A percentile compares a stretch with the other conserved stretches of the same genome.
Conservation (phyloP, 164 flowering plant species). For the Sedum album region DNA sequence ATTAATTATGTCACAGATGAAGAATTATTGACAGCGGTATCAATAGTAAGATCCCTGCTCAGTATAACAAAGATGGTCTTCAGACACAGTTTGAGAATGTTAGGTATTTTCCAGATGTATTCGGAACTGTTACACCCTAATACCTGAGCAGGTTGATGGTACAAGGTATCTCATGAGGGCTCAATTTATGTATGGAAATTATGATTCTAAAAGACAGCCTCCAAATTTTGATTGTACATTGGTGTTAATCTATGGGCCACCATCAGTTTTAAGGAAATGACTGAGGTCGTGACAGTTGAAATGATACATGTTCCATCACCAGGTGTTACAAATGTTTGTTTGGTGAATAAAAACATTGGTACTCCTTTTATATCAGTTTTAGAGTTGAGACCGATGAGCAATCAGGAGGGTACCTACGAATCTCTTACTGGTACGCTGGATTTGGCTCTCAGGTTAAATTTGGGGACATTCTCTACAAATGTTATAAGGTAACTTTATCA, state of each 20-base stretch:
- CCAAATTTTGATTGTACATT: conserved; percentile 12
- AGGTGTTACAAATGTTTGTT: no score
- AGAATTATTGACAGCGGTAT: conserved; percentile 4
- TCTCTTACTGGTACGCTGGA: neutral
- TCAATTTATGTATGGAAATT: no score
- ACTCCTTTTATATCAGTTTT: no score
- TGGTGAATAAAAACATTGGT: no score
- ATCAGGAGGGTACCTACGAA: neutral
- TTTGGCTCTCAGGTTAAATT: neutral
- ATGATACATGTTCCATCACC: no score
- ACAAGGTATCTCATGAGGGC: no score
- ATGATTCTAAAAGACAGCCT: neutral
- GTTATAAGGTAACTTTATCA: neutral
- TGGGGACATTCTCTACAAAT: neutral
- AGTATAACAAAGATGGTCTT: neutral
- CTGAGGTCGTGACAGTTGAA: no score
- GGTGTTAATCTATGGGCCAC: no score
- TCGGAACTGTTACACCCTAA: conserved; percentile 11
- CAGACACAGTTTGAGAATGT: no score
- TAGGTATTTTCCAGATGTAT: conserved; percentile 7
- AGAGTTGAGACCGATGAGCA: neutral
- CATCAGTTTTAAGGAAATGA: no score
- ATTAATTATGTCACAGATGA: conserved; percentile 5
- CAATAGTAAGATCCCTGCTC: neutral
- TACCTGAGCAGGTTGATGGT: no score